A percentile compares a stretch with the other conserved stretches of the same genome.
Conservation (phyloP, 2,329 filamentous ascomycete genomes). For the Epichloe typhina region DNA sequence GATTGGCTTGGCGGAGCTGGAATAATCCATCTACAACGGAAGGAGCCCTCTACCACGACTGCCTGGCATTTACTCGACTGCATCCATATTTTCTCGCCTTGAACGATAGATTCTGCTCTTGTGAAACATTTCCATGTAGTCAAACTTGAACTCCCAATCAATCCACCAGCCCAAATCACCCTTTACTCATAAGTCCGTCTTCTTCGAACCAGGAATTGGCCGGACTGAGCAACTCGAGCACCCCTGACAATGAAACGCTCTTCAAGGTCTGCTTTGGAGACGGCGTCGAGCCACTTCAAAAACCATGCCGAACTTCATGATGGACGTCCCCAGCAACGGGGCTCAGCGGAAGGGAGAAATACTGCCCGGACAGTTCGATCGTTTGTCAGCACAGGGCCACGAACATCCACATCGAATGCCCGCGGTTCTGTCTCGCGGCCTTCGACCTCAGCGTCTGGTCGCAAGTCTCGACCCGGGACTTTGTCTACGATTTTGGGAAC, state of each 20-base stretch:
- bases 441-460: conserved; percentile 29
- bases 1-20: no score
- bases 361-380: conserved; percentile 8
- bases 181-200: no score
- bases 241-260: neutral
- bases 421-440: conserved; percentile 1
- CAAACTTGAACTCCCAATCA: no score
- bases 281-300: neutral
- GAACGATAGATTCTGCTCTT: neutral
- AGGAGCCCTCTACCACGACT: neutral
- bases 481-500: conserved; percentile 27
- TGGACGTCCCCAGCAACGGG: neutral
- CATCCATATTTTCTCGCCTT: no score
- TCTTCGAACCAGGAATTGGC: no score
- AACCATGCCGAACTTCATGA: neutral
- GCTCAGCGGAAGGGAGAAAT: neutral
- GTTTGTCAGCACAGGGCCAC: conserved; percentile 7
- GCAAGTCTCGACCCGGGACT: conserved; percentile 28
- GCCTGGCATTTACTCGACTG: neutral
- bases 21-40: neutral
- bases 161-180: no score
- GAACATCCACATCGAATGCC: conserved; percentile 1
- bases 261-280: neutral
- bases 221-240: neutral
- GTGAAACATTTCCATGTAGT: no score